phyloP scores from a whole-genome alignment of 257 asterid species.

The Fraxinus pennsylvanica region DNA sequence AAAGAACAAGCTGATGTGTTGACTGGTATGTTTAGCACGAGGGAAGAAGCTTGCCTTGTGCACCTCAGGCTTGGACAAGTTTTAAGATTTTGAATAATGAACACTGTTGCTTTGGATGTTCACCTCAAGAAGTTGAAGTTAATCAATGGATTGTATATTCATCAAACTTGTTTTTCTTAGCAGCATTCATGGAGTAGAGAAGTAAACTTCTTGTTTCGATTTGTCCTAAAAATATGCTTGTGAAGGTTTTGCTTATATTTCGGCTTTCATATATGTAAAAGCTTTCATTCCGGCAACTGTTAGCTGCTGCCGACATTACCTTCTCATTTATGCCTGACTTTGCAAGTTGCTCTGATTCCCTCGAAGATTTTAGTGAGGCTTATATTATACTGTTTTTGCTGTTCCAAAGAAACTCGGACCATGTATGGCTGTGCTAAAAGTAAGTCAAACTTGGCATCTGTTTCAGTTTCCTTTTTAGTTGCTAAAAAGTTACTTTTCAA shows the following conservation, averaged over 20 bases:
- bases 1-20: neutral
- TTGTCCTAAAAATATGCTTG: neutral
- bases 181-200: neutral
- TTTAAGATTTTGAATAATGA: neutral
- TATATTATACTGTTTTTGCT: neutral
- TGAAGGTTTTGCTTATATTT: neutral
- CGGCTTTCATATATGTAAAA: too few species aligned
- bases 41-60: neutral
- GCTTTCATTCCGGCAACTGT: neutral
- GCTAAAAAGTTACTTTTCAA: too few species aligned
- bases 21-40: neutral
- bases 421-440: neutral
- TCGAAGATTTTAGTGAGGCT: neutral
- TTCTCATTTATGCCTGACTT: neutral
- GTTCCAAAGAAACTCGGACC: neutral
- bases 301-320: neutral
- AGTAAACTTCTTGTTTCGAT: neutral
- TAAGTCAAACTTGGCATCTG: neutral
- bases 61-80: neutral
- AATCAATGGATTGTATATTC: neutral
- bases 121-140: neutral
- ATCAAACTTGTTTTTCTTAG: neutral
- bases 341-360: neutral
- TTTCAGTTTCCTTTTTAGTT: too few species aligned
- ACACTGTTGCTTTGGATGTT: neutral